These are phyloP conservation scores for Lizonia empirigonia DNA, from an alignment of 2,329 filamentous ascomycete species.

Conservation along the genomic window DNA sequence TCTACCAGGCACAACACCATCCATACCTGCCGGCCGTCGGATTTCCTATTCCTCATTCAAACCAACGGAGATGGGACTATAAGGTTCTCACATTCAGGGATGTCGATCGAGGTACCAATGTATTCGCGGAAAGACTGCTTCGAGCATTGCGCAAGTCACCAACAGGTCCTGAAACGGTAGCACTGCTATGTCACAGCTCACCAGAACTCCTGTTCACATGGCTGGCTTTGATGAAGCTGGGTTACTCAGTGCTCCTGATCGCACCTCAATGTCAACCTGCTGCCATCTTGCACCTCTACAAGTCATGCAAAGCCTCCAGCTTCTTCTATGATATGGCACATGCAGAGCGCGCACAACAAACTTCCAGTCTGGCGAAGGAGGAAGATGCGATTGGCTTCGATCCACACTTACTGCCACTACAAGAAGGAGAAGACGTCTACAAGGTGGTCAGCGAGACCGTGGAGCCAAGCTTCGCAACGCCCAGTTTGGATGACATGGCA, in stretches of 20 bases:
- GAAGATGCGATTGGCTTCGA: conserved; percentile 12
- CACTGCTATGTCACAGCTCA: conserved; percentile 62
- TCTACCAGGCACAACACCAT: conserved; percentile 51
- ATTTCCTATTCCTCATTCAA: conserved; percentile 49
- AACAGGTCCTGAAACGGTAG: conserved; percentile 49
- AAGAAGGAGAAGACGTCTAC: conserved; percentile 30
- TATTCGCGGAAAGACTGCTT: conserved; percentile 44
- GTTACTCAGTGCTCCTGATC: conserved; percentile 61
- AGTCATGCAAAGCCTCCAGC: conserved; percentile 49
- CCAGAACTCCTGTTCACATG: conserved; percentile 64
- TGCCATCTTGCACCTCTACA: conserved; percentile 61
- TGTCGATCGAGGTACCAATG: conserved; percentile 41
- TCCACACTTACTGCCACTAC: conserved; percentile 23
- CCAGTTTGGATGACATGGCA: conserved; percentile 38
- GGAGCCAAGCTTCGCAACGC: conserved; percentile 13
- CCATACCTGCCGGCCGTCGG: conserved; percentile 56
- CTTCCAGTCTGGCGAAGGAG: conserved; percentile 24
- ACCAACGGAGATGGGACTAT: conserved; percentile 30
- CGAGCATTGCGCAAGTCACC: conserved; percentile 16
- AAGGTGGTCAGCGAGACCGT: conserved; percentile 22
- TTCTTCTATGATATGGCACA: conserved; percentile 57
- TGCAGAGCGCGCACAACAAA: conserved; percentile 38
- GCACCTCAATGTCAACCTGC: conserved; percentile 56
- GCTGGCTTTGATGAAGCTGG: conserved; percentile 64
- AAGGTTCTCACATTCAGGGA: conserved; percentile 47